Percentiles rank a stretch among this genome's conserved stretches.
Evolutionary conservation across 1,139 yeast species (phyloP).

Genomic region (Debaryomyces sp.): DNA sequence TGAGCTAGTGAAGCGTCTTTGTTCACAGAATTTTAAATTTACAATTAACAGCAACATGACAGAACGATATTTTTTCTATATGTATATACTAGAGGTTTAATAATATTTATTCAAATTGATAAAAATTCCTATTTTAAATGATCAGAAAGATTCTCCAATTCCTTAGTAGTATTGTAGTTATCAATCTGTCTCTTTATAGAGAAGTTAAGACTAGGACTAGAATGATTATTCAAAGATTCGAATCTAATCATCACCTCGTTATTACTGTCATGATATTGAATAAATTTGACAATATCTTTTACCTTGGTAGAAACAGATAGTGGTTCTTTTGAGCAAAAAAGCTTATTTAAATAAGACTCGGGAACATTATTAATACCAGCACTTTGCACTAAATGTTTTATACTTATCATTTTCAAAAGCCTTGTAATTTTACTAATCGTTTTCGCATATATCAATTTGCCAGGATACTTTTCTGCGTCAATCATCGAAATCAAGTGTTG

Average conservation of each 20-base stretch:
- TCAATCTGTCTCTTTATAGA: conserved; percentile 3
- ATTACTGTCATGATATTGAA: neutral
- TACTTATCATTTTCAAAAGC: conserved; percentile 20
- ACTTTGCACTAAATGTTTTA: conserved; percentile 22
- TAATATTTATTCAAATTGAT: neutral
- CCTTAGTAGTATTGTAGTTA: conserved; percentile 1
- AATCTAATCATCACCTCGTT: conserved; percentile 11
- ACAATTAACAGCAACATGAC: neutral
- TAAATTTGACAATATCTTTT: conserved; percentile 10
- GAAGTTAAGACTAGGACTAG: neutral
- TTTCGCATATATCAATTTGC: conserved; percentile 21
- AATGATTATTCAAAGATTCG: neutral
- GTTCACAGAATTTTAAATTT: neutral
- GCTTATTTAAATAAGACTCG: conserved; percentile 11
- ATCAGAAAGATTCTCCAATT: conserved; percentile 4
- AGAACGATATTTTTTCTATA: neutral
- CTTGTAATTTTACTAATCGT: conserved; percentile 21
- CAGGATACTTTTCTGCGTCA: conserved; percentile 18
- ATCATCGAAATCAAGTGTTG: conserved; percentile 16
- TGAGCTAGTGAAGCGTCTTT: conserved; percentile 47
- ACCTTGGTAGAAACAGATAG: conserved; percentile 13
- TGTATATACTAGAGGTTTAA: neutral
- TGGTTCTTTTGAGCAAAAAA: conserved; percentile 15
- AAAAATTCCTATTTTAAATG: neutral
- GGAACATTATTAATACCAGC: conserved; percentile 19